These are phyloP conservation scores for Scedosporium minutisporum DNA, from an alignment of 2,329 filamentous ascomycete species.

Conservation along the genomic window DNA sequence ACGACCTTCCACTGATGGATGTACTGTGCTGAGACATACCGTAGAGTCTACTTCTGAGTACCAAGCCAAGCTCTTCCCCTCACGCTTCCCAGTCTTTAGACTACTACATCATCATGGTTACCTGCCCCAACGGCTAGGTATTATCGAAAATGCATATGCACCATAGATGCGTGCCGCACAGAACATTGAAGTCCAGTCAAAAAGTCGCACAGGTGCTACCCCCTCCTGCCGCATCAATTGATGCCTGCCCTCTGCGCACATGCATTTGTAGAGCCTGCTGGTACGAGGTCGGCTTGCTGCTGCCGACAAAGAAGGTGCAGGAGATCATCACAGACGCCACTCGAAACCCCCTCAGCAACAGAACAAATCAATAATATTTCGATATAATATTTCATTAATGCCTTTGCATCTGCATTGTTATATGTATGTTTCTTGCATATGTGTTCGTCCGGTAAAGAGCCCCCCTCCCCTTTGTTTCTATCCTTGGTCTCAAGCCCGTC, in stretches of 20 bases:
- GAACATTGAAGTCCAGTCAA: background rate
- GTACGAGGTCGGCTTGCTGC: background rate
- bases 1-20: too few species aligned
- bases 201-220: background rate
- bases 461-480: background rate
- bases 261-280: background rate
- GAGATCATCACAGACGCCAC: background rate
- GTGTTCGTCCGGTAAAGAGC: background rate
- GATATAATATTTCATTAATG: background rate
- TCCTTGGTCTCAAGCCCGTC: background rate
- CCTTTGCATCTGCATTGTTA: background rate
- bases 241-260: background rate
- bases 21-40: background rate
- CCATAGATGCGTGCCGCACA: background rate
- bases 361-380: background rate
- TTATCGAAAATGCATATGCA: background rate
- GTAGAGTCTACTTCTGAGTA: background rate
- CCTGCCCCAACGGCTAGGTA: background rate
- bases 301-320: background rate
- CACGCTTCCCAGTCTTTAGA: background rate
- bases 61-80: too few species aligned
- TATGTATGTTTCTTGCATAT: background rate
- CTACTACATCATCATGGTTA: background rate
- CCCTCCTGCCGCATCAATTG: background rate
- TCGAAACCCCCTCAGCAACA: background rate